These are phyloP conservation scores for Eudorina sp. DNA, from an alignment of 139 green algal genomes.

Conservation along the genomic window DNA sequence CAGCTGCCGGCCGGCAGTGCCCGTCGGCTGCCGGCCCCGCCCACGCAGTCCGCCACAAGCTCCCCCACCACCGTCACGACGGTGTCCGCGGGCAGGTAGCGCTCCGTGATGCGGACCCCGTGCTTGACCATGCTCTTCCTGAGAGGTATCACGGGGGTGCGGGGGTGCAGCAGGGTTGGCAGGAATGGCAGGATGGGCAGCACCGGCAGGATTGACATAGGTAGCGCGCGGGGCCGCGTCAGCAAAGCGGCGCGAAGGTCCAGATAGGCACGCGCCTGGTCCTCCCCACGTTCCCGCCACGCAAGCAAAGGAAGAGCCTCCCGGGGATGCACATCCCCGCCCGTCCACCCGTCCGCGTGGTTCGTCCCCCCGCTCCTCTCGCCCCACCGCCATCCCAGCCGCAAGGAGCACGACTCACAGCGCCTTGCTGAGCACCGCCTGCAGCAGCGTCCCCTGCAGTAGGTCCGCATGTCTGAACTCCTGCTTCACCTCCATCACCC, in stretches of 20 bases:
- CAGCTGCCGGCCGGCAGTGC: no score
- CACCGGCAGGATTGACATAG: no score
- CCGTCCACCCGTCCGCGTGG: no score
- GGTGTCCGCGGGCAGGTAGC: constrained; percentile 62
- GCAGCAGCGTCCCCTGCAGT: not conserved
- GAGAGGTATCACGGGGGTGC: no score
- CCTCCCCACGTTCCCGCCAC: no score
- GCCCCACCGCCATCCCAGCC: not conserved
- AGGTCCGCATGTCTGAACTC: constrained; percentile 50
- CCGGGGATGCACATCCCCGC: no score
- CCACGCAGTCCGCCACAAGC: constrained; percentile 25
- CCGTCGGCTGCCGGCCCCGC: not conserved
- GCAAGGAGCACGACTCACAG: constrained; percentile 46
- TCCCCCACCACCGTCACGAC: constrained; percentile 68
- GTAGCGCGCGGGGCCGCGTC: no score
- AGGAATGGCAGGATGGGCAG: no score
- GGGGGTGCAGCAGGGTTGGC: no score
- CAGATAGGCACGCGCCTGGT: no score
- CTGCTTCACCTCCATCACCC: constrained; percentile 51
- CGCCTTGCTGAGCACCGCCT: constrained; percentile 52
- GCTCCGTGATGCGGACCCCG: constrained; percentile 62
- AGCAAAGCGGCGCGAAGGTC: no score
- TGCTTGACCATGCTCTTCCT: constrained; percentile 62
- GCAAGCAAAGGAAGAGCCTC: no score
- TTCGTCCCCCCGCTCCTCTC: not conserved